Evolutionary conservation across 1,139 yeast genomes (phyloP).

Genomic region (Saccharomyces uvarum): DNA sequence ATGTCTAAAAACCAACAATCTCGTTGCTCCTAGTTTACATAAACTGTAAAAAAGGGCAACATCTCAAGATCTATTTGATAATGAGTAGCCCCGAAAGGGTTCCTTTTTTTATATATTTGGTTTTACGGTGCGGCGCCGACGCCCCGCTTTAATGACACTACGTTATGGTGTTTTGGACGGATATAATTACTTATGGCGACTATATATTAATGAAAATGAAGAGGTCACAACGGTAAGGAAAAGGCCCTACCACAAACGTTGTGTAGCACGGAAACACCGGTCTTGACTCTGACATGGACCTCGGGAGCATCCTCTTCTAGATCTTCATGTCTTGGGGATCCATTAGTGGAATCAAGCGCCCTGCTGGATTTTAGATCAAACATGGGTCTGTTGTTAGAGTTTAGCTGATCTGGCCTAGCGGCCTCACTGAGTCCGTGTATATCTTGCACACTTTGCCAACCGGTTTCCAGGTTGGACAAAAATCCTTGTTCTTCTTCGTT

Average conservation of each 20-base stretch:
- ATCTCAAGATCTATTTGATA: not conserved
- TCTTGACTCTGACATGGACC: constrained; percentile 37
- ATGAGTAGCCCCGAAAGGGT: not conserved
- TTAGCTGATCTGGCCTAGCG: not conserved
- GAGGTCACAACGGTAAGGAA: constrained; percentile 29
- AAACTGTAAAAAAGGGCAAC: not conserved
- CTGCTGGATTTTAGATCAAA: constrained; percentile 14
- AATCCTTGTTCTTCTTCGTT: constrained; percentile 10
- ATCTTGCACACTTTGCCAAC: constrained; percentile 31
- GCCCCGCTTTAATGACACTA: not conserved
- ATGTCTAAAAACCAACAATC: not conserved
- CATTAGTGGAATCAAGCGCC: constrained; percentile 9
- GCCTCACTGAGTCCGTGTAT: constrained; percentile 22
- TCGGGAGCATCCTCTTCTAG: constrained; percentile 24
- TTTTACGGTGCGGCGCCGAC: not conserved
- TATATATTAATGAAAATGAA: constrained; percentile 1
- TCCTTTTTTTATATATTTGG: not conserved
- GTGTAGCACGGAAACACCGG: constrained; percentile 39
- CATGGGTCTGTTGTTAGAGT: constrained; percentile 7
- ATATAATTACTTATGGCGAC: not conserved
- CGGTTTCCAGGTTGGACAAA: constrained; percentile 17
- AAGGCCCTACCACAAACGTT: constrained; percentile 37
- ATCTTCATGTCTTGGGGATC: constrained; percentile 8
- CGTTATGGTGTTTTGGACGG: not conserved
- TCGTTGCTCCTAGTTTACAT: not conserved